A percentile compares a stretch with the other conserved stretches of the same genome.
Conservation (phyloP, 352 stramenopile genomes). For the Phytophthora kernoviae region DNA sequence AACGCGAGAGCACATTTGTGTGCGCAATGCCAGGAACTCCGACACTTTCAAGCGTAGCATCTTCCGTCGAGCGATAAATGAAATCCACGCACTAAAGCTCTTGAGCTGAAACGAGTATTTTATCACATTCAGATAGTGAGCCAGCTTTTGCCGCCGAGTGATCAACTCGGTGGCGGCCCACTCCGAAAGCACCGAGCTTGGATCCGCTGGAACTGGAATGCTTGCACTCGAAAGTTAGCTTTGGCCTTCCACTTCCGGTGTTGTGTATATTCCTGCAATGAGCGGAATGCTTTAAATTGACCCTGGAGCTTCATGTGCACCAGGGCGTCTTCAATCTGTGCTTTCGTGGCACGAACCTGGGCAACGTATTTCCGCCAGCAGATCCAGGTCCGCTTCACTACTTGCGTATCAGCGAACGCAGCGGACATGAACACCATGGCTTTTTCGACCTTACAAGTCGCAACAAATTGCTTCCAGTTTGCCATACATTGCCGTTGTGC, state of each 20-base stretch:
- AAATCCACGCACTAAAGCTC: slow-evolving; percentile 29
- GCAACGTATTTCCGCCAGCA: slow-evolving; percentile 27
- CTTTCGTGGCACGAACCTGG: slow-evolving; percentile 12
- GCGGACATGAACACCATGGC: slow-evolving; percentile 33
- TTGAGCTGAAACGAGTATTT: slow-evolving; percentile 36
- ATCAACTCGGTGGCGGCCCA: neutral
- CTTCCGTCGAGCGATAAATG: slow-evolving; percentile 19
- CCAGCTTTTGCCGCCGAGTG: slow-evolving; percentile 27
- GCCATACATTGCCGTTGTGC: slow-evolving; percentile 11
- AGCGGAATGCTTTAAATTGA: slow-evolving; percentile 29
- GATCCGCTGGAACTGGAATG: slow-evolving; percentile 5
- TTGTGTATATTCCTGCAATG: slow-evolving; percentile 4
- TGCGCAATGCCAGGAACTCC: slow-evolving; percentile 28
- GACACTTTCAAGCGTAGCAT: slow-evolving; percentile 28
- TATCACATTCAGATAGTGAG: slow-evolving; percentile 39
- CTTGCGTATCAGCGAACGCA: slow-evolving; percentile 24
- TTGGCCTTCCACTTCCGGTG: slow-evolving; percentile 14
- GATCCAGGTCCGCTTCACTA: slow-evolving; percentile 19
- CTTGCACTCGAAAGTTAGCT: neutral
- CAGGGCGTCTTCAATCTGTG: slow-evolving; percentile 28
- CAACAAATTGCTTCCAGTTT: slow-evolving; percentile 37
- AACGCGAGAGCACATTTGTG: slow-evolving; percentile 28
- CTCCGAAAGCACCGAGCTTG: slow-evolving; percentile 34
- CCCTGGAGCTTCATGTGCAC: slow-evolving; percentile 30
- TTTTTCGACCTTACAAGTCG: slow-evolving; percentile 33